Percentiles rank a stretch among this genome's conserved stretches.
Evolutionary conservation across 495 filamentous ascomycete species (phyloP).

Genomic region (Aspergillus mulundensis): DNA sequence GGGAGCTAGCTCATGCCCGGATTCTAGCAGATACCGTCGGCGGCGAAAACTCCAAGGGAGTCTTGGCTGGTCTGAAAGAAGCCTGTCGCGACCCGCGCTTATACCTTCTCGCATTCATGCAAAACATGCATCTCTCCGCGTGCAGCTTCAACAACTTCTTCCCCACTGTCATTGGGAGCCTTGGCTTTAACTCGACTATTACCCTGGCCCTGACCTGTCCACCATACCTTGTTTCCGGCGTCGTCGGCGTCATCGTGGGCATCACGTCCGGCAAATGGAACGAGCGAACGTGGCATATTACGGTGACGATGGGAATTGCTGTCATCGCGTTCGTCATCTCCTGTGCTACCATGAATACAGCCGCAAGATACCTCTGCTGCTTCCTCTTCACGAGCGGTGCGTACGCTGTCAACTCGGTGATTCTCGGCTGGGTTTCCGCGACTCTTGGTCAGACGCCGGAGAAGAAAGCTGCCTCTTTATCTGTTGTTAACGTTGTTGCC

Average conservation of each 20-base stretch:
- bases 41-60: neutral
- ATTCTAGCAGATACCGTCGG: neutral
- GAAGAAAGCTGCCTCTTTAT: conserved; percentile 27
- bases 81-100: neutral
- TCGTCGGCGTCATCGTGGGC: conserved; percentile 39
- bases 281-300: conserved; percentile 47
- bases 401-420: conserved; percentile 46
- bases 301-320: conserved; percentile 23
- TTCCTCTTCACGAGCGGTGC: conserved; percentile 45
- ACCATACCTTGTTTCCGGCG: conserved; percentile 44
- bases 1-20: neutral
- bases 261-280: conserved; percentile 40
- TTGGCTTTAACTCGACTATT: conserved; percentile 34
- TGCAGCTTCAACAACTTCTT: conserved; percentile 10
- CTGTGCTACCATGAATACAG: conserved; percentile 33
- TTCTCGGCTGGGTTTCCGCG: conserved; percentile 49
- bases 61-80: neutral
- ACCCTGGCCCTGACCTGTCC: conserved; percentile 52
- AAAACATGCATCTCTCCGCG: conserved; percentile 19
- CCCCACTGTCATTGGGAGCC: neutral
- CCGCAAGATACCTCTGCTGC: conserved; percentile 48
- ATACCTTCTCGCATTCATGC: conserved; percentile 15
- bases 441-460: conserved; percentile 50
- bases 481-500: conserved; percentile 10
- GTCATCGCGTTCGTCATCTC: conserved; percentile 47